Base-by-base conservation (phyloP, 2,329 filamentous ascomycete species). In the Lasiodiplodia hormozganensis region DNA sequence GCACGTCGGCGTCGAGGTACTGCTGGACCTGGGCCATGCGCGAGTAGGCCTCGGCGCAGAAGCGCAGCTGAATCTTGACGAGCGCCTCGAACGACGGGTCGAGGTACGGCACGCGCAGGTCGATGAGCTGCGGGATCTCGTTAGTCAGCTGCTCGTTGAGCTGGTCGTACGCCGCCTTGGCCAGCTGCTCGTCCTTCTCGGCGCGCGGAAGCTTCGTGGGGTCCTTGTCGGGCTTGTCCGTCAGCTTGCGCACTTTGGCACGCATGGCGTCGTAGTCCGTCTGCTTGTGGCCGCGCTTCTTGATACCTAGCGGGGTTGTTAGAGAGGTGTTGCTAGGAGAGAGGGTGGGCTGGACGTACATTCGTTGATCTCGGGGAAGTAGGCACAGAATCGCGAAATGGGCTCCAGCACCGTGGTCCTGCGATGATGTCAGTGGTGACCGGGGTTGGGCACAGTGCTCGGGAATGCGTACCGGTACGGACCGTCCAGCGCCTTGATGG, bases 11-110 rank as follows among this genome's bases (percentile, higher is more conserved):
- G 78, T 98, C 96, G 38, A 99, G 86, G 79, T 97, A 98, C 83
- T 99, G 96, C 83, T 99, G 96, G 68, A 99, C 96, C 84, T 99
- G 96, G 31, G 96, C 96, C 96, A 99, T 99, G 58, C 96, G 87
- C 70, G 90, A 94, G 82, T 99, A 99, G 1, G 96, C 96, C 83
- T 99, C 96, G 8, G 96, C 96, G 76, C 96, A 99, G 84, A 99
- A 99, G 47, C 96, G 88, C 75, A 99, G 82, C 83, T 99, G 96
- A 73, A 99, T 99, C 86, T 99, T 99, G 79, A 99, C 96, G 65
- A 99, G 89, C 0, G 96, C 96, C 82, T 99, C 96, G 77, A 99
- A 99, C 70, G 90, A 95, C 0, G 96, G 96, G 76, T 99, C 96
- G 68, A 99, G 88, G 78, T 99, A 99, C 0, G 96, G 96, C 16